Conservation (phyloP, 805 yeast species). For the Wickerhamiella brachini region DNA sequence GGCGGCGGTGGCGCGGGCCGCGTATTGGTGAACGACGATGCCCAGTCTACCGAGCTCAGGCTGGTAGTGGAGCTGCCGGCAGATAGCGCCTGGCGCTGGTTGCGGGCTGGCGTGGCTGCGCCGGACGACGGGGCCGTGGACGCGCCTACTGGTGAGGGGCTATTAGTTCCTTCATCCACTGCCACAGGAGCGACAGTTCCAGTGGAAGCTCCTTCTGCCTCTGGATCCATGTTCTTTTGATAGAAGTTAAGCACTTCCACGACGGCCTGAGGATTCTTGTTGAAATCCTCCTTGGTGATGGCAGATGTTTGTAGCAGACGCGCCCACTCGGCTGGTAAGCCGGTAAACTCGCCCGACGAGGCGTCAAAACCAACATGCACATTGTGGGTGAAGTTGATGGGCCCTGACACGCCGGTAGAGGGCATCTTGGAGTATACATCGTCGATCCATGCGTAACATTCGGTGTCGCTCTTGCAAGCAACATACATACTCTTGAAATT, state of each 20-base stretch:
- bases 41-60: neutral
- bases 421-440: constrained; percentile 42
- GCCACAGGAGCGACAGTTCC: neutral
- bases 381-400: constrained; percentile 87
- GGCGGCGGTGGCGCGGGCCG: constrained; percentile 9
- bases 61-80: neutral
- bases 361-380: constrained; percentile 90
- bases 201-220: constrained; percentile 3
- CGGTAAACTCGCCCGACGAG: constrained; percentile 75
- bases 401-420: constrained; percentile 56
- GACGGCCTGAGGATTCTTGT: constrained; percentile 86
- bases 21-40: constrained; percentile 4
- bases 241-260: constrained; percentile 82
- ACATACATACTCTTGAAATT: constrained; percentile 52
- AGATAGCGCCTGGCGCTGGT: neutral
- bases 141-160: neutral
- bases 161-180: neutral
- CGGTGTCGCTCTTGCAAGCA: constrained; percentile 64
- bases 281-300: constrained; percentile 75
- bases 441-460: constrained; percentile 81
- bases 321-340: constrained; percentile 90
- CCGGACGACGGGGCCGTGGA: neutral
- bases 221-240: constrained; percentile 20
- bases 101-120: neutral
- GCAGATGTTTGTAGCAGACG: constrained; percentile 70